Conservation (phyloP, 176 grass and related monocot genomes). For the Ampelocalamus luodianensis region DNA sequence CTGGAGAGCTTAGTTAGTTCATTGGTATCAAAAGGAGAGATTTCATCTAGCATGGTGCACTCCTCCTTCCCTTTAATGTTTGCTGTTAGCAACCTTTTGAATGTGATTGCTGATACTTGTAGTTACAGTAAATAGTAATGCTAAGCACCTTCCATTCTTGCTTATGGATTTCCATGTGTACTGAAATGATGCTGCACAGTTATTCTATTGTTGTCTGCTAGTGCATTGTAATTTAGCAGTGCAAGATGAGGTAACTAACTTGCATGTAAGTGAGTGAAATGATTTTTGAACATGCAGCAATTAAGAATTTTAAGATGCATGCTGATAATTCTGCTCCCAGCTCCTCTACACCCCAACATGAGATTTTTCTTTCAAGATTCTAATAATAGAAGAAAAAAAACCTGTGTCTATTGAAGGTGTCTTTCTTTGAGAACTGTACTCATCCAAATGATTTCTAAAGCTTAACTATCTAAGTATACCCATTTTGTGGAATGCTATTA, state of each 20-base stretch:
- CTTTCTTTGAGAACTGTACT: background rate
- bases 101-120: background rate
- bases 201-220: background rate
- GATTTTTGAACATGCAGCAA: slow-evolving; percentile 20
- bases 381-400: background rate
- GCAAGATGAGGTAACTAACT: slow-evolving; percentile 19
- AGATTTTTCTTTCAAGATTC: slow-evolving; percentile 11
- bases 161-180: background rate
- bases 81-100: slow-evolving; percentile 29
- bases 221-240: slow-evolving; percentile 11
- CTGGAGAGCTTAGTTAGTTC: slow-evolving; percentile 84
- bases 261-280: background rate
- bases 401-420: background rate
- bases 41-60: slow-evolving; percentile 77
- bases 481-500: background rate
- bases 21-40: slow-evolving; percentile 78
- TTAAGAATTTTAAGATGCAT: slow-evolving; percentile 16
- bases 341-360: background rate
- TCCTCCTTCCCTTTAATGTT: slow-evolving; percentile 34
- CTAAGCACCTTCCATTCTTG: background rate
- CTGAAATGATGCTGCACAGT: background rate
- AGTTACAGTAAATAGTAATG: slow-evolving; percentile 6
- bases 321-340: slow-evolving; percentile 3
- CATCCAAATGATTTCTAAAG: slow-evolving; percentile 11
- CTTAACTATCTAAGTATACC: slow-evolving; percentile 6